Base-by-base conservation (phyloP, 176 grass and related monocot genomes). In the Chloris gayana region DNA sequence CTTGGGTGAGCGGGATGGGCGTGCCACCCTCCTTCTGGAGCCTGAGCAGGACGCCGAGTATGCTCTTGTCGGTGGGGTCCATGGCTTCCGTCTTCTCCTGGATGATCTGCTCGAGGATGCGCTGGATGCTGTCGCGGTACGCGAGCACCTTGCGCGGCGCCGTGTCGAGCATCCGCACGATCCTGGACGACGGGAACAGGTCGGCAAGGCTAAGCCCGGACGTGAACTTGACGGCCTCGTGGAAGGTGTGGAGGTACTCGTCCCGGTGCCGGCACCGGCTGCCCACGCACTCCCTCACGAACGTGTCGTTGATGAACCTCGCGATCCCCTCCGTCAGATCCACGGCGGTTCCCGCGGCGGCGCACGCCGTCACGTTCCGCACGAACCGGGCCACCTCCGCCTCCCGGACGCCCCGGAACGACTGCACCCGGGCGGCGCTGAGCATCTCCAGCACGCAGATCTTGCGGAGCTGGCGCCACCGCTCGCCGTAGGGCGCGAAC, bases 401-500 rank as follows among this genome's bases (percentile, higher is more conserved):
- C 81, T 83, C 81, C 1, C 81, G 70, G 70, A 75, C 17, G 70
- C 60, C 10, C 0, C 15, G 70, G 70, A 83, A 56, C 46, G 81
- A 39, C 63, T 56, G 38, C 70, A 85, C 87, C 19, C 76, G 31
- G 4, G 69, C 24, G 2, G 14, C 12, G 77, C 54, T 81, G 25
- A 89, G 64, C 21, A 89, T 45, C 31, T 85, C 70, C n/a, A 76
- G 37, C 1, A 41, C 22, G 17, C 45, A 18, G 18, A 88, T 33
- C 80, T 83, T 83, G 27, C 80, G 73, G 35, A 77, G 51, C 34
- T 88, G 80, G 25, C 74, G 66, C 80, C 80, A 88, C 74, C 70
- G 69, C 35, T 73, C 66, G 67, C 67, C 60, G 67, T 79, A 83
- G 27, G 33, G 9, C 1, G 22, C 25, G 67, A 88, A 88, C 27